Evolutionary conservation across 306 rosid genomes (phyloP).

Genomic region (Ormosia emarginata): DNA sequence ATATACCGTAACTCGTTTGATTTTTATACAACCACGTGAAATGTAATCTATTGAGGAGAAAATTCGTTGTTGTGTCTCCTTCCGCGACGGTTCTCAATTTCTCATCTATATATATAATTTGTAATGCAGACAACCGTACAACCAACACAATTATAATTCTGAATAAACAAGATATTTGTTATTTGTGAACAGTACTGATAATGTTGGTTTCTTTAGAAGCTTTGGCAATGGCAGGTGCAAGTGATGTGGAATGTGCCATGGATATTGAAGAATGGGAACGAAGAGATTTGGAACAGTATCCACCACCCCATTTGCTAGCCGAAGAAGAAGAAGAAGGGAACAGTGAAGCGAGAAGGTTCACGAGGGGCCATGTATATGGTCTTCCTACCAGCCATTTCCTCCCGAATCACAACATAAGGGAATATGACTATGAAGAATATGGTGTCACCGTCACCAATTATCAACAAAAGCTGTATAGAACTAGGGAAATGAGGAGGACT

Average conservation of each 20-base stretch:
- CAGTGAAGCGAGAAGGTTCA: not conserved
- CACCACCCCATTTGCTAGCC: constrained; percentile 46
- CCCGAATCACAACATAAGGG: not conserved
- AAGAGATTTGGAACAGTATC: constrained; percentile 10
- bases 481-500: not conserved
- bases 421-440: not conserved
- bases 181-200: not conserved
- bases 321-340: constrained; percentile 11
- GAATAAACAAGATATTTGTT: not conserved
- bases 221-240: constrained; percentile 39
- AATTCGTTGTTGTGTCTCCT: not conserved
- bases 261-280: constrained; percentile 37
- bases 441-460: not conserved
- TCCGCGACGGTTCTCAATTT: not conserved
- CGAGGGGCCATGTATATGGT: not conserved
- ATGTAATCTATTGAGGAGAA: not conserved
- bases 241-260: constrained; percentile 1
- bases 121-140: not conserved
- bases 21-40: not conserved
- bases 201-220: constrained; percentile 39
- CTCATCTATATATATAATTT: not conserved
- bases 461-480: not conserved
- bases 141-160: not conserved
- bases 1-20: not conserved
- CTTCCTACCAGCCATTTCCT: not conserved